Evolutionary conservation across 2,329 filamentous ascomycete species (phyloP).

Genomic region (Cladosporium sp.): DNA sequence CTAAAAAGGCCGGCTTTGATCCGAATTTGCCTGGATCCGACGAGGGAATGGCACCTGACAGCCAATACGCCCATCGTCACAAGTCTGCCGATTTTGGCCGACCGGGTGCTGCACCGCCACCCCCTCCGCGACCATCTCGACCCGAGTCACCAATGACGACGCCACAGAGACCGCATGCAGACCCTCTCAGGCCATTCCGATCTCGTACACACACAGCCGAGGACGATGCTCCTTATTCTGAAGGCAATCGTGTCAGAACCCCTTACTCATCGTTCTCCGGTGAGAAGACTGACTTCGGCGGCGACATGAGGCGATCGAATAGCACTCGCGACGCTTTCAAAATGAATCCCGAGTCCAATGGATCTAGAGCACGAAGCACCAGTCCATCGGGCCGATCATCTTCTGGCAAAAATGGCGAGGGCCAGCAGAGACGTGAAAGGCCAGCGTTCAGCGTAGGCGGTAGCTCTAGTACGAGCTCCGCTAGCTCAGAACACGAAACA

Average conservation of each 20-base stretch:
- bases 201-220: conserved; percentile 21
- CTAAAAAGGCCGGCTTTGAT: conserved; percentile 59
- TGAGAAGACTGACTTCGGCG: conserved; percentile 58
- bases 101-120: conserved; percentile 30
- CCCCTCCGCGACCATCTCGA: conserved; percentile 41
- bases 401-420: conserved; percentile 17
- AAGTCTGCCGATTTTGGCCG: conserved; percentile 32
- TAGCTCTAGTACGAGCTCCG: conserved; percentile 12
- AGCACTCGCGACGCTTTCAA: conserved; percentile 50
- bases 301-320: conserved; percentile 52
- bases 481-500: conserved; percentile 4
- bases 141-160: conserved; percentile 30
- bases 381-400: conserved; percentile 26
- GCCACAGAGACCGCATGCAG: conserved; percentile 39
- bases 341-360: conserved; percentile 23
- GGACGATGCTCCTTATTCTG: conserved; percentile 45
- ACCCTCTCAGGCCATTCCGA: conserved; percentile 41
- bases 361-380: conserved; percentile 27
- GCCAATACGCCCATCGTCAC: conserved; percentile 31
- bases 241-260: conserved; percentile 51
- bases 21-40: conserved; percentile 60
- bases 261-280: conserved; percentile 57
- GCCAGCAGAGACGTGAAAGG: conserved; percentile 4
- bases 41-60: conserved; percentile 53
- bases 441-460: conserved; percentile 17